Evolutionary conservation across 768 basidiomycete genomes (phyloP), one percentile per base, ranked within the genome.

Genomic region (Guyanaporus albipodus): DNA sequence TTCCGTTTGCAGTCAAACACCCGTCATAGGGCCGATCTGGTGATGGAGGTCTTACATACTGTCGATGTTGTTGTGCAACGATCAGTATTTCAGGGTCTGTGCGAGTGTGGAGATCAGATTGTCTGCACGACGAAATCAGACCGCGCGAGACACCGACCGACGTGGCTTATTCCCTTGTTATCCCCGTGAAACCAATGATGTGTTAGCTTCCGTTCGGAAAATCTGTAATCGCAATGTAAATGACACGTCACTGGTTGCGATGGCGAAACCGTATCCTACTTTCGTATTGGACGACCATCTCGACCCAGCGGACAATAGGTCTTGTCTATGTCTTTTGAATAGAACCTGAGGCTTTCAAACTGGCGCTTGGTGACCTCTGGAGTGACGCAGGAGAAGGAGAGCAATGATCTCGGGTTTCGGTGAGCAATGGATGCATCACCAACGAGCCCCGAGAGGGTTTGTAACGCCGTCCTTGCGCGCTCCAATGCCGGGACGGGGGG

Each of bases 311-410:
- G 84, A 33, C 75, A 74, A 47, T 82, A 82, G 4, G 80, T 76
- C 2, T 61, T 58, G 4, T 67, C 60, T 18, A 72, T 55, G 18
- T 73, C 76, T 42, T 71, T 73, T 11, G 64, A 61, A 47, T 80
- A 84, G 32, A 70, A 65, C 34, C 55, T 60, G 43, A 85, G 60
- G 27, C 69, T 61, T 21, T 80, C 77, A 0, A 67, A 64, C 58
- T 88, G 85, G 14, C 67, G 71, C 59, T 73, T 67, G 22, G 75
- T 62, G 8, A 77, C 65, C 5, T 82, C 79, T 8, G 69, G 68
- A 0, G 81, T 53, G 26, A 85, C 71, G 53, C 80, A 80, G 10
- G 77, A 84, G 57, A 89, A 89, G 7, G 85, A 87, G 40, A 88
- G 67, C 2, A 80, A 69, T 6, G 78, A 85, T n/a, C 58, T 47